phyloP scores from a whole-genome alignment of 1,284 basidiomycete species.

The Abortiporus biennis region DNA sequence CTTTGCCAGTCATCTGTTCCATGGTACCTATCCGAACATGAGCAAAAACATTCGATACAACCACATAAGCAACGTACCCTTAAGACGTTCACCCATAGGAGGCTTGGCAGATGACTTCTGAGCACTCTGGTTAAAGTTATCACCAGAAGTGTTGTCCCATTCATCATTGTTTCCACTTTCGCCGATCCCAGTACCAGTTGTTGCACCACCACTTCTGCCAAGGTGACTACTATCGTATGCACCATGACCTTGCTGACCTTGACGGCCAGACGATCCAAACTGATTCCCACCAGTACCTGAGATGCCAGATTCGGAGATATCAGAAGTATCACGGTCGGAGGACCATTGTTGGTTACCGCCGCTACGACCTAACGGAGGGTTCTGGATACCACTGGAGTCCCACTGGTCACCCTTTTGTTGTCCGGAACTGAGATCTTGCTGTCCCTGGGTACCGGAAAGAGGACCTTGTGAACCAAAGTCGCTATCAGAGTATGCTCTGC shows the following conservation, averaged over 20 bases:
- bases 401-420: conserved; percentile 1
- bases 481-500: not conserved
- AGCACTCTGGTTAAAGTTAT: not conserved
- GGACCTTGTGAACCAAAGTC: not conserved
- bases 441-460: not conserved
- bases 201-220: conserved; percentile 1
- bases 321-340: not conserved
- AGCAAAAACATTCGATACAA: not conserved
- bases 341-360: not conserved
- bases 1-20: conserved; percentile 21
- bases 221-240: not conserved
- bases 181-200: not conserved
- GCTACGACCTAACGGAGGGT: not conserved
- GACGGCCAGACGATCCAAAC: conserved; percentile 3
- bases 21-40: conserved; percentile 13
- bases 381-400: not conserved
- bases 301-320: not conserved
- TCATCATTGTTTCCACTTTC: conserved; percentile 1
- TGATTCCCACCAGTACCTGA: conserved; percentile 1
- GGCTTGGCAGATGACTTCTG: conserved; percentile 10
- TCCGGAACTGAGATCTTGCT: not conserved
- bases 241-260: not conserved
- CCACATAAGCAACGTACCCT: conserved; percentile 11
- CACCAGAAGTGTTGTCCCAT: not conserved
- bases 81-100: conserved; percentile 18